Conservation (phyloP, 208 protist species). For the Leishmania martiniquensis region DNA sequence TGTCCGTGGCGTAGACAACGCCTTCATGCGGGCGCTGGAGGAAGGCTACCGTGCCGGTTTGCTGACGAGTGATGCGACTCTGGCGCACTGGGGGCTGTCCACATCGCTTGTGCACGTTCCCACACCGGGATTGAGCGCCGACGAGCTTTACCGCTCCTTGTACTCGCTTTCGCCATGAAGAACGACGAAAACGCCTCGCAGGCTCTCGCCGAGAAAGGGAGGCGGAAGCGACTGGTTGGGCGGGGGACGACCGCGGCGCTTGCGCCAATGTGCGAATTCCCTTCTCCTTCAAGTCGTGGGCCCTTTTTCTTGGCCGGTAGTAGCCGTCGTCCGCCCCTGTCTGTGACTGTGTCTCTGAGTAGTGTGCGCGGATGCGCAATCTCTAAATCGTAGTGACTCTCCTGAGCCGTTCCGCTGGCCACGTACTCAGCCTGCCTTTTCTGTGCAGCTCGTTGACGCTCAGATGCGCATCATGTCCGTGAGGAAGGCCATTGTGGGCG, state of each 20-base stretch:
- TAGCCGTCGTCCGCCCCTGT: not conserved
- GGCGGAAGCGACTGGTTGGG: too few species aligned
- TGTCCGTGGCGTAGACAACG: conserved; percentile 3
- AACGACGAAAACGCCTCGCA: not conserved
- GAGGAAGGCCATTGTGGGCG: not conserved
- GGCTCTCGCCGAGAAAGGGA: not conserved
- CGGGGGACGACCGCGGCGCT: not conserved
- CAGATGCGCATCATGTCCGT: too few species aligned
- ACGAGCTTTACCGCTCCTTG: conserved; percentile 22
- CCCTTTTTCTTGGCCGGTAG: not conserved
- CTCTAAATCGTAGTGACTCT: not conserved
- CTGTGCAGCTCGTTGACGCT: not conserved
- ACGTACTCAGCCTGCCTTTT: not conserved
- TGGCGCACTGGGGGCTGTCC: not conserved
- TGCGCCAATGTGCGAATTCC: not conserved
- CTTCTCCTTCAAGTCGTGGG: not conserved
- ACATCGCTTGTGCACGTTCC: conserved; percentile 20
- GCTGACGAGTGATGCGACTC: not conserved
- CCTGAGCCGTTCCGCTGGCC: not conserved
- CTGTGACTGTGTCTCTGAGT: not conserved
- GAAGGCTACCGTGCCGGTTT: not conserved
- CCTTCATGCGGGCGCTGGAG: not conserved
- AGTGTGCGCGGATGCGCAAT: too few species aligned
- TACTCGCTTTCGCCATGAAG: not conserved
- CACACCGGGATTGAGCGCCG: conserved; percentile 20